phyloP scores from a whole-genome alignment of 2,329 filamentous ascomycete genomes.

The Botrytis elliptica region DNA sequence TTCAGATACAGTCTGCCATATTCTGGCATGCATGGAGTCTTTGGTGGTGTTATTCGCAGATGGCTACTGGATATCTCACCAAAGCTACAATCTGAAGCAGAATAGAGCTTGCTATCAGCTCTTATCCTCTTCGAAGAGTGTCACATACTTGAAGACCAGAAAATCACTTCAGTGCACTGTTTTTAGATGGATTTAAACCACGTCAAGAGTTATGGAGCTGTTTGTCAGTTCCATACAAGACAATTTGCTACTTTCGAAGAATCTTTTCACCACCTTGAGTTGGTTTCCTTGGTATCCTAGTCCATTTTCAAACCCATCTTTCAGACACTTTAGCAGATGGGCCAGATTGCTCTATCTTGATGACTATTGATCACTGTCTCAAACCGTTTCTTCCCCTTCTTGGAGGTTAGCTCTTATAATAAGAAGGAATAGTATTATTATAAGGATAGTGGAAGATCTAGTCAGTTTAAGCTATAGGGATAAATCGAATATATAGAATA shows the following conservation, averaged over 20 bases:
- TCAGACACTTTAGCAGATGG: not conserved
- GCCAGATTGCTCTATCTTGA: not conserved
- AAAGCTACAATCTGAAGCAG: no score
- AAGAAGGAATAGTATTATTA: no score
- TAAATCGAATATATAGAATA: no score
- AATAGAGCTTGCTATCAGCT: not conserved
- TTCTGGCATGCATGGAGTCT: not conserved
- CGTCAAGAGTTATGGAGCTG: no score
- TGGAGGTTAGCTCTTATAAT: no score
- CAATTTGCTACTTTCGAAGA: not conserved
- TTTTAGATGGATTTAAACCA: not conserved
- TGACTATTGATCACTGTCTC: not conserved
- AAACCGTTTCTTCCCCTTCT: not conserved
- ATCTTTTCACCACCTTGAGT: not conserved
- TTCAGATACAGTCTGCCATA: no score
- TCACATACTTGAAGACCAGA: not conserved
- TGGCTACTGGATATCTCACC: no score
- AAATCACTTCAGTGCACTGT: no score
- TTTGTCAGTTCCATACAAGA: not conserved
- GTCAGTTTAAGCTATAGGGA: no score
- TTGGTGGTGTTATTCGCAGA: not conserved
- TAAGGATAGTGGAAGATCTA: no score
- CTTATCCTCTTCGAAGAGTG: not conserved
- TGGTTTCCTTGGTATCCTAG: not conserved
- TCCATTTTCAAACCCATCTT: fast-evolving